phyloP scores from a whole-genome alignment of 2,329 filamentous ascomycete genomes.

The Ophiognomonia clavigignenti-juglandacearum region DNA sequence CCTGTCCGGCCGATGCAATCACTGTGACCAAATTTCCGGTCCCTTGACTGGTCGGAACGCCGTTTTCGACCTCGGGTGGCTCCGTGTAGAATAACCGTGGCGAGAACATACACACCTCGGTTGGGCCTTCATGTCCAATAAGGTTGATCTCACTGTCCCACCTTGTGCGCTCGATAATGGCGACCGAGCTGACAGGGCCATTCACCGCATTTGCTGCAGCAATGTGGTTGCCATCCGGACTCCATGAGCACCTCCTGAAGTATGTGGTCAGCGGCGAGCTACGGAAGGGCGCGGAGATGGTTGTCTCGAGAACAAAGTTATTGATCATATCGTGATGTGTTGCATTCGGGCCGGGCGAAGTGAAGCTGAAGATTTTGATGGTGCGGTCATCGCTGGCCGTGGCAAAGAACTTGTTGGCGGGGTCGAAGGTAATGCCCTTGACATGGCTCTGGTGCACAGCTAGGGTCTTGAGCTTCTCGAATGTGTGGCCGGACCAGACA shows the following conservation, averaged over 20 bases:
- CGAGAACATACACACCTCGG: slow-evolving; percentile 96
- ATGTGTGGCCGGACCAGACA: slow-evolving; percentile 96
- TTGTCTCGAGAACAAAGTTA: slow-evolving; percentile 94
- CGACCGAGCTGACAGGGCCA: slow-evolving; percentile 92
- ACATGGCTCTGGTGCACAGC: slow-evolving; percentile 94
- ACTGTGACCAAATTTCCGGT: slow-evolving; percentile 69
- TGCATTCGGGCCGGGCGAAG: slow-evolving; percentile 82
- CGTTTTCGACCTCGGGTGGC: slow-evolving; percentile 51
- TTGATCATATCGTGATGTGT: slow-evolving; percentile 93
- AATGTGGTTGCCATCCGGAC: slow-evolving; percentile 93
- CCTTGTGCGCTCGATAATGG: slow-evolving; percentile 83
- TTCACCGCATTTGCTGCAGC: slow-evolving; percentile 96
- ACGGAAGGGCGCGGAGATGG: slow-evolving; percentile 80
- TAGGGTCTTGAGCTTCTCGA: slow-evolving; percentile 94
- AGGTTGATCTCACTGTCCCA: slow-evolving; percentile 98
- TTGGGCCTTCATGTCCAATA: slow-evolving; percentile 94
- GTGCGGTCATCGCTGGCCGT: slow-evolving; percentile 95
- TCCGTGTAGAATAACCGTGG: slow-evolving; percentile 78
- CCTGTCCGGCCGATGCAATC: slow-evolving; percentile 92
- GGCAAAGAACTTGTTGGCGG: slow-evolving; percentile 98
- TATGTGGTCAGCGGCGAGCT: slow-evolving; percentile 95
- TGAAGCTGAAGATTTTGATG: slow-evolving; percentile 95
- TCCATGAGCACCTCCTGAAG: slow-evolving; percentile 95
- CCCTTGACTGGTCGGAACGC: slow-evolving; percentile 41
- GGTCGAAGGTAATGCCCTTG: slow-evolving; percentile 97